These are phyloP conservation scores for Coccomyxa sp. DNA, from an alignment of 139 green algal genomes.

Conservation along the genomic window DNA sequence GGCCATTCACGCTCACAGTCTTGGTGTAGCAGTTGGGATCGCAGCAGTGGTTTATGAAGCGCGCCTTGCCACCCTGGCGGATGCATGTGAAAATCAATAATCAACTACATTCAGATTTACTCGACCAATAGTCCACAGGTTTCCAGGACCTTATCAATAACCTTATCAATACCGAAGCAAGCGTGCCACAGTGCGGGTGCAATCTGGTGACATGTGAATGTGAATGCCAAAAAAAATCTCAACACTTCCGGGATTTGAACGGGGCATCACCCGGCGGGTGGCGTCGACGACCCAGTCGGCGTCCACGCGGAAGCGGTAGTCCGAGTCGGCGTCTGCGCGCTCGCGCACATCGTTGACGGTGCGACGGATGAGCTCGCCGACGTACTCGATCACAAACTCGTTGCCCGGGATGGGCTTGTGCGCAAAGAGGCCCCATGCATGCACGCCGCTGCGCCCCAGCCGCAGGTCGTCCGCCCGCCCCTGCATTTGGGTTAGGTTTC, in stretches of 20 bases:
- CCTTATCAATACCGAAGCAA: not conserved
- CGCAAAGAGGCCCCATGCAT: slow-evolving; percentile 78
- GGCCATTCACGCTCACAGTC: slow-evolving; percentile 38
- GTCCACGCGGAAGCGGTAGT: slow-evolving; percentile 69
- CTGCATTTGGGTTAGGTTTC: too few species aligned
- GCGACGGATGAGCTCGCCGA: slow-evolving; percentile 61
- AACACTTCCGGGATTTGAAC: too few species aligned
- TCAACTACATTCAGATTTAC: not conserved
- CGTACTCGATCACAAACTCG: slow-evolving; percentile 86
- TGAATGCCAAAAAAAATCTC: too few species aligned
- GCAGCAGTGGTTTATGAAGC: slow-evolving; percentile 93
- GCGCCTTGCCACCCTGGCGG: slow-evolving; percentile 49
- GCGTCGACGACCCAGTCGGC: slow-evolving; percentile 56
- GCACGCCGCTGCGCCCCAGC: slow-evolving; percentile 37
- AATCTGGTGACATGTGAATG: too few species aligned
- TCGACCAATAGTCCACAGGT: not conserved
- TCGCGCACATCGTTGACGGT: slow-evolving; percentile 51
- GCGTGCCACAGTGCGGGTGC: not conserved
- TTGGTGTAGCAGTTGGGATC: slow-evolving; percentile 86
- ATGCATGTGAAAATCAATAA: not conserved
- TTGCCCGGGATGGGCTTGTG: slow-evolving; percentile 50
- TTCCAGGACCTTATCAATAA: not conserved
- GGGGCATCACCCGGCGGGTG: slow-evolving; percentile 36
- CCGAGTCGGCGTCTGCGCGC: slow-evolving; percentile 33
- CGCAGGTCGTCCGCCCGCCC: slow-evolving; percentile 25